These are phyloP conservation scores for Apodospora peruviana DNA, from an alignment of 495 filamentous ascomycete species.

Conservation along the genomic window DNA sequence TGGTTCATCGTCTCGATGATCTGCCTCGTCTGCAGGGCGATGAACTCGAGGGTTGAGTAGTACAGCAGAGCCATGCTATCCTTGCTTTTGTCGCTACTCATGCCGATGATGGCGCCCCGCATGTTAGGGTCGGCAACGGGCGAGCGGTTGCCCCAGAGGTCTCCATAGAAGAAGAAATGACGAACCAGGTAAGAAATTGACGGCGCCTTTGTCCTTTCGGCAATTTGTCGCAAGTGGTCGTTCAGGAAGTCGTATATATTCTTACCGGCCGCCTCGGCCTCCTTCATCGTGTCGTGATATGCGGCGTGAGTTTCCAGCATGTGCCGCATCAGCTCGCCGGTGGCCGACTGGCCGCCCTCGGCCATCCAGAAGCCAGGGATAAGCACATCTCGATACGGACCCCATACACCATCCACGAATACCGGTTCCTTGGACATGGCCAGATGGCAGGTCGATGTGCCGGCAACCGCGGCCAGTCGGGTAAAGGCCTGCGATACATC, in stretches of 20 bases:
- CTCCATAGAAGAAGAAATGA: conserved; percentile 97
- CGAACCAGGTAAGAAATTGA: conserved; percentile 77
- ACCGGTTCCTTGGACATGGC: conserved; percentile 89
- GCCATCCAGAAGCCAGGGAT: conserved; percentile 91
- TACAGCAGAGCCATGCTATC: conserved; percentile 87
- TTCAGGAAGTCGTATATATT: conserved; percentile 96
- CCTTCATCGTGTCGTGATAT: conserved; percentile 67
- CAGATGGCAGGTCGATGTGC: conserved; percentile 94
- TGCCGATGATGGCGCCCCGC: conserved; percentile 80
- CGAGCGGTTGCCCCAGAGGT: conserved; percentile 95
- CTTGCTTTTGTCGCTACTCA: conserved; percentile 76
- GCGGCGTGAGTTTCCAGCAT: conserved; percentile 91
- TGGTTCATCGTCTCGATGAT: conserved; percentile 91
- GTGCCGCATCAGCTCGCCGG: conserved; percentile 88
- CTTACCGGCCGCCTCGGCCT: conserved; percentile 68
- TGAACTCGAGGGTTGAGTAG: conserved; percentile 93
- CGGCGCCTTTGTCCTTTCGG: conserved; percentile 59
- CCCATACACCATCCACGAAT: conserved; percentile 94
- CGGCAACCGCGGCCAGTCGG: conserved; percentile 89
- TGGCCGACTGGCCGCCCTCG: conserved; percentile 93
- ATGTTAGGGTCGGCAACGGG: conserved; percentile 89
- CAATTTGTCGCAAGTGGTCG: conserved; percentile 73
- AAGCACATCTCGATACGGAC: conserved; percentile 89
- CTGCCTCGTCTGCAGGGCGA: conserved; percentile 90
- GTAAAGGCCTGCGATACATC: conserved; percentile 88